These are phyloP conservation scores for Prunella vulgaris DNA, from an alignment of 257 asterid species.

Conservation along the genomic window DNA sequence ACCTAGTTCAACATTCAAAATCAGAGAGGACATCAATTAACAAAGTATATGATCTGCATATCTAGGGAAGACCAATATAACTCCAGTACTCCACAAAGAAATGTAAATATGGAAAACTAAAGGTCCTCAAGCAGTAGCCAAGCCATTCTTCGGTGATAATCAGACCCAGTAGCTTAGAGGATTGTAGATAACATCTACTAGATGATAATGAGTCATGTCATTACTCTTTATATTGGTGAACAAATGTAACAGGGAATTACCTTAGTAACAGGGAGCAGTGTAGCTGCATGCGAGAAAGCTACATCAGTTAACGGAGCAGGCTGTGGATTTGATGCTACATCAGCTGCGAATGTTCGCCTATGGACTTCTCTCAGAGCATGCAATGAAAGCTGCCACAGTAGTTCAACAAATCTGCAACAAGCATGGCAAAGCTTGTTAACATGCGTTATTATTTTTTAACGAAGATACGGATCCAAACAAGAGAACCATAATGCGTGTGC, in stretches of 20 bases:
- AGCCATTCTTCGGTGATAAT: not conserved
- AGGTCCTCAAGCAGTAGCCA: not conserved
- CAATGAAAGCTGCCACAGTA: conserved; percentile 96
- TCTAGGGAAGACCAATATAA: not conserved
- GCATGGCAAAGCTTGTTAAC: conserved; percentile 14
- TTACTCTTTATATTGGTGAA: conserved; percentile 9
- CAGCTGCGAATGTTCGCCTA: conserved; percentile 82
- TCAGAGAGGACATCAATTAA: not conserved
- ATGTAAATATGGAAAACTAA: not conserved
- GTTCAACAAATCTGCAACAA: conserved; percentile 83
- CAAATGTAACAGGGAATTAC: conserved; percentile 34
- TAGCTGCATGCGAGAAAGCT: conserved; percentile 98
- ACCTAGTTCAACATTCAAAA: not conserved
- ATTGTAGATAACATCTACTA: not conserved
- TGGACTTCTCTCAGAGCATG: conserved; percentile 99
- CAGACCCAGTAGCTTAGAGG: not conserved
- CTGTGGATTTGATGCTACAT: conserved; percentile 80
- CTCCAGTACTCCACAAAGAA: not conserved
- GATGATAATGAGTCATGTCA: conserved; percentile 1
- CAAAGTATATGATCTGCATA: not conserved
- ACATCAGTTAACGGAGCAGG: conserved; percentile 99
- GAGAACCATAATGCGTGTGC: not conserved
- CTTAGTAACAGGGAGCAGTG: conserved; percentile 95
- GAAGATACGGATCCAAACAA: not conserved
- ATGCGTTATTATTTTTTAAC: not conserved